Evolutionary conservation across 2,329 filamentous ascomycete genomes (phyloP).

Genomic region (Cytospora piceae): DNA sequence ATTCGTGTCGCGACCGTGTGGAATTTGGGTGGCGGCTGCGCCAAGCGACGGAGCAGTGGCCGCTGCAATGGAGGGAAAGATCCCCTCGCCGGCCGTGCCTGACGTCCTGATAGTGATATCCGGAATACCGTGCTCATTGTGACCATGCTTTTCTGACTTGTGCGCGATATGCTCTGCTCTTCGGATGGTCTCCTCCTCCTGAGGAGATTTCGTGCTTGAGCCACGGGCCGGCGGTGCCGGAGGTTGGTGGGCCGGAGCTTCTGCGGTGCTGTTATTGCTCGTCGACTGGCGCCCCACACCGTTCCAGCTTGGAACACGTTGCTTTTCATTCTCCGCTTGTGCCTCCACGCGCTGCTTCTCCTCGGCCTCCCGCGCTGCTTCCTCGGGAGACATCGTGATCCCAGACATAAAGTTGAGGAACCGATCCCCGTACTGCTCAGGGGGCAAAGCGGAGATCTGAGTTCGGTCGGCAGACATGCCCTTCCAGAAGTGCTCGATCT

Average conservation of each 20-base stretch:
- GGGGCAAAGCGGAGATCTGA: slow-evolving; percentile 91
- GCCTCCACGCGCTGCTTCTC: slow-evolving; percentile 59
- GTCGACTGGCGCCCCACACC: slow-evolving; percentile 38
- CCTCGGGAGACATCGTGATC: slow-evolving; percentile 88
- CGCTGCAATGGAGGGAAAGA: slow-evolving; percentile 31
- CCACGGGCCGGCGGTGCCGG: slow-evolving; percentile 45
- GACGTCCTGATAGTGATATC: slow-evolving; percentile 59
- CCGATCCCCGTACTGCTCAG: slow-evolving; percentile 87
- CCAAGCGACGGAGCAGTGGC: slow-evolving; percentile 28
- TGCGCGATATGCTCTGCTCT: slow-evolving; percentile 45
- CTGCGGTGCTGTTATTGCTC: slow-evolving; percentile 43
- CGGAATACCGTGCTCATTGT: slow-evolving; percentile 56
- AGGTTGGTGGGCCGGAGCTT: slow-evolving; percentile 51
- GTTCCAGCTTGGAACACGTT: slow-evolving; percentile 45
- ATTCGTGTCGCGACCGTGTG: slow-evolving; percentile 53
- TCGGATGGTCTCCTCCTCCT: slow-evolving; percentile 46
- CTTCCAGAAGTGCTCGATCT: slow-evolving; percentile 96
- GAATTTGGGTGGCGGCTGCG: slow-evolving; percentile 30
- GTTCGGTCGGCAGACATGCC: slow-evolving; percentile 80
- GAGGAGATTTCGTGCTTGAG: slow-evolving; percentile 40
- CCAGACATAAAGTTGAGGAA: slow-evolving; percentile 92
- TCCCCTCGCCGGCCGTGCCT: slow-evolving; percentile 31
- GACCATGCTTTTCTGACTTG: slow-evolving; percentile 40
- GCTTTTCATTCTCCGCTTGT: slow-evolving; percentile 42
- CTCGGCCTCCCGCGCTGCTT: slow-evolving; percentile 69